Evolutionary conservation across 345 rosid species (phyloP), one percentile per base, ranked within the genome.

Genomic region (Acer saccharum): DNA sequence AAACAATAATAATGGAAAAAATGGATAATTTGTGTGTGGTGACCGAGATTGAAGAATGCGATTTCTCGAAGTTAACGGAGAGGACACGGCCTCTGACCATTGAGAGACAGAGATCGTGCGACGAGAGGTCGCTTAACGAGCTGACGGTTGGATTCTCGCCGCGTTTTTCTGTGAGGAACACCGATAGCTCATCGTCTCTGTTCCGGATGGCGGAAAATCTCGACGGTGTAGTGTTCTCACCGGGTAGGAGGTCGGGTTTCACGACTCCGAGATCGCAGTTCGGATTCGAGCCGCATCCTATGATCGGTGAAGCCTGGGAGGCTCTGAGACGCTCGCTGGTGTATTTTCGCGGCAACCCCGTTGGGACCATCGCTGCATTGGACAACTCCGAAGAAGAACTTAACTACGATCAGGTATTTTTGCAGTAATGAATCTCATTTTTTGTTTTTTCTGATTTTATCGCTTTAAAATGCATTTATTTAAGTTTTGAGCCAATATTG

Each of bases 301-400:
- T 84, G 81, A 88, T 92, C 27, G 86, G 87, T 32, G 97, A 96
- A 79, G 98, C 97, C 63, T 94, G 98, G 98, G 94, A 90, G 52
- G 92, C 93, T 57, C 80, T 96, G 86, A 89, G 92, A 58, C 83
- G 87, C 5, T 85, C 97, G 0, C 65, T 91, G 90, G 97, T 94
- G 9, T 76, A 81, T 82, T 96, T 96, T 82, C 95, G 97, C 21
- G 97, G 93, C 41, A 92, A 87, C 79, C 94, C 97, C 7, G 97
- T 96, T 57, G 99, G 98, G 41, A 92, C 98, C 0, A 94, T 96
- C 58, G 97, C 99, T 29, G 99, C 98, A 0, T 81, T 87, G 74
- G 97, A 96, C 78, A 90, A 73, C 72, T 86, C 97, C 11, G 98
- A 87, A 7, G 98, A 96, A 70, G 88, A 92, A 11, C 89, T 92